phyloP scores from a whole-genome alignment of 352 stramenopile species.

The Phytophthora ramorum region DNA sequence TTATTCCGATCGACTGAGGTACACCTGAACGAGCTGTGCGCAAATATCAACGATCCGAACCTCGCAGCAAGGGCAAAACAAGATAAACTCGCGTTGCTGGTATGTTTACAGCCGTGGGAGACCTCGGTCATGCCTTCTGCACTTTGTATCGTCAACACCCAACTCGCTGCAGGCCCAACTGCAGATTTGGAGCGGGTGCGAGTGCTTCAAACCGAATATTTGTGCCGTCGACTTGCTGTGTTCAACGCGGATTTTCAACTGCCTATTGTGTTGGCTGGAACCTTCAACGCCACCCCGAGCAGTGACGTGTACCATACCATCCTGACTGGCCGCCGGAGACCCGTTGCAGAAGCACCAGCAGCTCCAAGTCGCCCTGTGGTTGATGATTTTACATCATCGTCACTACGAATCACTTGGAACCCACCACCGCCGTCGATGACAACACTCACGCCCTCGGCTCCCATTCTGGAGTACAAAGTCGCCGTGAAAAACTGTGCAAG shows the following conservation, averaged over 20 bases:
- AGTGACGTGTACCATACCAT: conserved; percentile 87
- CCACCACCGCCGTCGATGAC: conserved; percentile 17
- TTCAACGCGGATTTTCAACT: conserved; percentile 90
- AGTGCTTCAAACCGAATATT: conserved; percentile 70
- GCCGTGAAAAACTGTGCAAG: conserved; percentile 67
- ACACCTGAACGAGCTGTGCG: conserved; percentile 63
- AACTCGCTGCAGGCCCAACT: conserved; percentile 39
- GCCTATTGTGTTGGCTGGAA: conserved; percentile 80
- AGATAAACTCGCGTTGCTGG: conserved; percentile 78
- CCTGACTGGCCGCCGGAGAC: conserved; percentile 59
- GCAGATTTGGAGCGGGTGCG: conserved; percentile 62
- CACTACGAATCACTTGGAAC: conserved; percentile 60
- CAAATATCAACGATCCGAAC: conserved; percentile 51
- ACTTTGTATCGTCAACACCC: conserved; percentile 68
- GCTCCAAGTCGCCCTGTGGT: conserved; percentile 46
- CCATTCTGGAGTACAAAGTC: conserved; percentile 63
- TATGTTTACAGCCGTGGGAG: conserved; percentile 88
- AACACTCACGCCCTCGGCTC: conserved; percentile 16
- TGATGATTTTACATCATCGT: conserved; percentile 49
- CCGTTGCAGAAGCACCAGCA: conserved; percentile 47
- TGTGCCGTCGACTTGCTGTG: conserved; percentile 65
- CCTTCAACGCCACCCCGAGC: conserved; percentile 82
- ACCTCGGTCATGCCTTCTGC: conserved; percentile 66
- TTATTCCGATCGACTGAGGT: conserved; percentile 70
- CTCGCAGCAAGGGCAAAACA: conserved; percentile 55